These are phyloP conservation scores for Cordyceps tenuipes DNA, from an alignment of 2,329 filamentous ascomycete genomes.

Conservation along the genomic window DNA sequence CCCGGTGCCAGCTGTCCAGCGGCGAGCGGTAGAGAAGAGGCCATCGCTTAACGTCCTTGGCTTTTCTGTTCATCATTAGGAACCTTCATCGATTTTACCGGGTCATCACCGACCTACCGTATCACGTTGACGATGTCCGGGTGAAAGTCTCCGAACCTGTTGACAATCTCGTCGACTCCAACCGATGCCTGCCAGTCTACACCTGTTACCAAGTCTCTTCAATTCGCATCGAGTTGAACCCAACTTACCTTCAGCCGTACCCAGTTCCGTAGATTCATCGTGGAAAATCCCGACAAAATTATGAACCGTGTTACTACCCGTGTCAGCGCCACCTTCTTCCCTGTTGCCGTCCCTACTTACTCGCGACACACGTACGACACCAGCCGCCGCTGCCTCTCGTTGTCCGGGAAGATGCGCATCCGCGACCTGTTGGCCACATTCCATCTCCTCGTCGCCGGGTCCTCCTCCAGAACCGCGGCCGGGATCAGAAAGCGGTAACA, in stretches of 20 bases:
- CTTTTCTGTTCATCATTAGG: conserved; percentile 23
- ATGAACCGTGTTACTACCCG: conserved; percentile 22
- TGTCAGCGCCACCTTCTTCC: not conserved
- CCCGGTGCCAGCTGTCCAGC: conserved; percentile 25
- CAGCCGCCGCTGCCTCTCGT: conserved; percentile 19
- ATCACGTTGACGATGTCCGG: conserved; percentile 20
- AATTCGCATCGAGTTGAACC: not conserved
- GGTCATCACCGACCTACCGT: not conserved
- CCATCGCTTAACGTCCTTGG: conserved; percentile 27
- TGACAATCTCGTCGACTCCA: conserved; percentile 21
- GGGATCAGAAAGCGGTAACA: conserved; percentile 31
- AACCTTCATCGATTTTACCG: no score
- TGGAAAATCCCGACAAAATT: conserved; percentile 28
- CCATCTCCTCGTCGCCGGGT: conserved; percentile 24
- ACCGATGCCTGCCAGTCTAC: conserved; percentile 26
- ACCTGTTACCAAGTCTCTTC: not conserved
- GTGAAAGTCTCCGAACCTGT: conserved; percentile 22
- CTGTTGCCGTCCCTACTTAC: conserved; percentile 14
- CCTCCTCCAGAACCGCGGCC: conserved; percentile 20
- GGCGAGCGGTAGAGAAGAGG: conserved; percentile 27
- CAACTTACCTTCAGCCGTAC: conserved; percentile 15
- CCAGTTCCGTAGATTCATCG: conserved; percentile 16
- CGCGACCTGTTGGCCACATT: conserved; percentile 20
- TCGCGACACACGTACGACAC: conserved; percentile 27
- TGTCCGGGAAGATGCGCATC: conserved; percentile 18